phyloP scores from a whole-genome alignment of 202 grass and related monocot species.

The Panicum virgatum region DNA sequence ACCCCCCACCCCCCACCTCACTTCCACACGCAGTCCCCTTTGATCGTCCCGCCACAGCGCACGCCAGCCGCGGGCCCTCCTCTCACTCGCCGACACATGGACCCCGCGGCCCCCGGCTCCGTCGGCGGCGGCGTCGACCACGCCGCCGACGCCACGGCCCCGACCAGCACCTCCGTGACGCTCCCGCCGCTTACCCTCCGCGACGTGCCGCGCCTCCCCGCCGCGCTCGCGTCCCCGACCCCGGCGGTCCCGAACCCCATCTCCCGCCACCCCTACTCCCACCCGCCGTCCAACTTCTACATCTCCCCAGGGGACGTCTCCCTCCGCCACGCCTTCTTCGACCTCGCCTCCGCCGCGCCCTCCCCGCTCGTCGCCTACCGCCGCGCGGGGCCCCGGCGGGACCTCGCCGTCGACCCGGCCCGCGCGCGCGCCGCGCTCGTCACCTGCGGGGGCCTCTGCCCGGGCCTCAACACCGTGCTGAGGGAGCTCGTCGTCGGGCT shows the following conservation, averaged over 20 bases:
- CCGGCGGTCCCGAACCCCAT: constrained; percentile 59
- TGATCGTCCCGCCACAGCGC: too few relatives aligned
- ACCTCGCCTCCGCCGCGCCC: constrained; percentile 42
- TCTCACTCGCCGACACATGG: constrained; percentile 29
- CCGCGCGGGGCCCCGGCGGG: constrained; percentile 65
- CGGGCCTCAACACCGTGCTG: constrained; percentile 85
- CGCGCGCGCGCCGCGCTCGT: constrained; percentile 70
- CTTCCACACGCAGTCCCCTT: background rate
- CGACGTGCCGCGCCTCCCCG: constrained; percentile 44
- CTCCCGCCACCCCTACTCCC: constrained; percentile 57
- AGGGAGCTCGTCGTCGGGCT: constrained; percentile 84
- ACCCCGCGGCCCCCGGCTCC: constrained; percentile 32
- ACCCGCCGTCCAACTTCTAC: constrained; percentile 73
- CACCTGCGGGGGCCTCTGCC: constrained; percentile 86
- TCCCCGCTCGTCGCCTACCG: constrained; percentile 59
- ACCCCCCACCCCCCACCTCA: too few relatives aligned
- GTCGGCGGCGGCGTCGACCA: too few relatives aligned
- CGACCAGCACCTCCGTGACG: constrained; percentile 34
- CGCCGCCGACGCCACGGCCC: constrained; percentile 14
- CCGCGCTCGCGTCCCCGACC: background rate
- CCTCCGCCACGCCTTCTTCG: constrained; percentile 81
- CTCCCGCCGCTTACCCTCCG: constrained; percentile 56
- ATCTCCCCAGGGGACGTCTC: constrained; percentile 64
- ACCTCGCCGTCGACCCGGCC: constrained; percentile 54
- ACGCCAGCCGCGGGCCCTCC: too few relatives aligned